These are phyloP conservation scores for Saccharomycopsis hybrid DNA, from an alignment of 1,139 yeast species.

Conservation along the genomic window DNA sequence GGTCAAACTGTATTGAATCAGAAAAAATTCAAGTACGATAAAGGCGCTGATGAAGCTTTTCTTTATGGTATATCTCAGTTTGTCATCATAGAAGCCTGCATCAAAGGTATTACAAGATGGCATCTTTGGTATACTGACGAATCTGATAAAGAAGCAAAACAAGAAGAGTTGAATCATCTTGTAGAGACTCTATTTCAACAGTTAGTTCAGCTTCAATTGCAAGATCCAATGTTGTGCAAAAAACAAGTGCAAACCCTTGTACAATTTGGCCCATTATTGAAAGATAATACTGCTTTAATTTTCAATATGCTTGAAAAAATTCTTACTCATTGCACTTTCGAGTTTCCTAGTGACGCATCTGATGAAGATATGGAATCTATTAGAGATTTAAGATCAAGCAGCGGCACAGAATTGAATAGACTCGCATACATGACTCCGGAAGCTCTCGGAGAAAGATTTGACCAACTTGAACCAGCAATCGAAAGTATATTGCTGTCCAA, in stretches of 20 bases:
- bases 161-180: conserved; percentile 50
- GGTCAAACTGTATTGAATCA: conserved; percentile 62
- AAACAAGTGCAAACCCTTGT: conserved; percentile 89
- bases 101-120: conserved; percentile 96
- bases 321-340: conserved; percentile 58
- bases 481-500: conserved; percentile 61
- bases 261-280: conserved; percentile 90
- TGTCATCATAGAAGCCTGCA: conserved; percentile 79
- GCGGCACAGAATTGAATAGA: conserved; percentile 92
- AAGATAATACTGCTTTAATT: conserved; percentile 58
- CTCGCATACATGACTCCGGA: conserved; percentile 94
- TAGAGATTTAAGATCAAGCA: conserved; percentile 81
- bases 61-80: conserved; percentile 78
- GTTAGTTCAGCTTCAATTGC: conserved; percentile 64
- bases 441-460: conserved; percentile 70
- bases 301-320: conserved; percentile 83
- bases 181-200: conserved; percentile 76
- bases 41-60: conserved; percentile 62
- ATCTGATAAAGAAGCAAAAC: conserved; percentile 40
- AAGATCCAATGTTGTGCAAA: conserved; percentile 75
- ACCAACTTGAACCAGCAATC: conserved; percentile 76
- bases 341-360: conserved; percentile 57
- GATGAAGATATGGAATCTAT: conserved; percentile 78
- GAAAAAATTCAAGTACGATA: conserved; percentile 45
- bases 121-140: conserved; percentile 71